Evolutionary conservation across 2,329 filamentous ascomycete species (phyloP), one percentile per base, ranked within the genome.

Genomic region (Penicillium sp.): DNA sequence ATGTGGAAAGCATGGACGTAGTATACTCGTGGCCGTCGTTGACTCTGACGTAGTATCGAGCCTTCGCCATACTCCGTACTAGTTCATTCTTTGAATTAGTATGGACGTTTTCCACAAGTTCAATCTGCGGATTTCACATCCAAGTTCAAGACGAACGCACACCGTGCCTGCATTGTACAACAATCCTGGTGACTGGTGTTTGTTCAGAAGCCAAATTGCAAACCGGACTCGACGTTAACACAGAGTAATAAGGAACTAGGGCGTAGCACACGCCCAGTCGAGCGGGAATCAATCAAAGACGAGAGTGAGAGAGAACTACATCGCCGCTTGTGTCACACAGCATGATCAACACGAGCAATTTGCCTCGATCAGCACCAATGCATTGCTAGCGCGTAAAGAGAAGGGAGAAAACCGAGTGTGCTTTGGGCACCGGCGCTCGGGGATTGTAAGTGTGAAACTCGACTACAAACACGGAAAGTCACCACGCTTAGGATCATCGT

Each of bases 221-320:
- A 63, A 60, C 45, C 44, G n/a, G 43, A 7, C 55, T 55, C 48
- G 29, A 64, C 50, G 55, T 60, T 53, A 57, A 57, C 32, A 63
- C 57, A 63, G 53, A 61, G 55, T 61, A 54, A 48, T 50, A 58
- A 61, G 47, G 55, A 16, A 43, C 48, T 18, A 56, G 24, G 34
- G 45, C 42, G 41, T 58, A 43, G 40, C 56, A 56, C 53, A 24
- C 18, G 29, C 52, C 46, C 47, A 47, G 45, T 31, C 34, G 14
- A 42, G 45, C 22, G 48, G 42, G 21, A 45, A 41, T 43, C 48
- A 50, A 54, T 47, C 45, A 49, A 34, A 36, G 39, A 16, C 31
- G 39, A 53, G 46, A 42, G 49, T 18, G 40, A 13, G 2, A 24
- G 34, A 31, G 29, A 27, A 18, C 3, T 4, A 16, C 18, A 32